Conservation (phyloP, 2,329 filamentous ascomycete species). For the Phaeoacremonium minimum region DNA sequence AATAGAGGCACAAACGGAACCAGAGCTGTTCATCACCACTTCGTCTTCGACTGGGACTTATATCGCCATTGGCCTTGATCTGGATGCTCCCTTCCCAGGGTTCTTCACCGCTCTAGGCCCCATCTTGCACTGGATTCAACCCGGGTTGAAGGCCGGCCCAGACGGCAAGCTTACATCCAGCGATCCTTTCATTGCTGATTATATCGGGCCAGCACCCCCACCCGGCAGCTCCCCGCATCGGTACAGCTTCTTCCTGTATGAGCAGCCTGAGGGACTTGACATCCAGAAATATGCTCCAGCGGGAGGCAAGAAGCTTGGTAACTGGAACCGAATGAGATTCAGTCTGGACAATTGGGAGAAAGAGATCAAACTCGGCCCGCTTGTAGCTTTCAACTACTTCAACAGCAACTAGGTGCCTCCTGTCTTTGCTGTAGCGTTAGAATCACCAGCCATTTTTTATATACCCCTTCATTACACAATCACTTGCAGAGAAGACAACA, state of each 20-base stretch:
- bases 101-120: conserved; percentile 35
- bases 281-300: conserved; percentile 2
- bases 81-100: conserved; percentile 41
- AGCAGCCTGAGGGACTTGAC: conserved; percentile 23
- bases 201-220: conserved; percentile 41
- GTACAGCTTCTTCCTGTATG: conserved; percentile 43
- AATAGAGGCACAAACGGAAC: conserved; percentile 3
- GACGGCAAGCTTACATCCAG: conserved; percentile 1
- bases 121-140: conserved; percentile 42
- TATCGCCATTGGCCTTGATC: conserved; percentile 35
- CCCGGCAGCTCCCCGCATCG: conserved; percentile 39
- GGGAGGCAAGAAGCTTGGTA: conserved; percentile 2
- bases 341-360: conserved; percentile 6
- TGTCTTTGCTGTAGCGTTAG: not conserved
- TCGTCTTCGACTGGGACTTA: conserved; percentile 19
- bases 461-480: too few relatives aligned
- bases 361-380: conserved; percentile 4
- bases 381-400: conserved; percentile 4
- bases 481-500: too few relatives aligned
- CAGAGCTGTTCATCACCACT: conserved; percentile 1
- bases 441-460: too few relatives aligned
- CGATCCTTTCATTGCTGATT: conserved; percentile 27
- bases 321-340: not conserved
- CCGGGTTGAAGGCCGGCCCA: conserved; percentile 21
- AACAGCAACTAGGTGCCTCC: conserved; percentile 1